Base-by-base conservation (phyloP, 768 basidiomycete genomes). In the Kwoniella newhampshirensis region DNA sequence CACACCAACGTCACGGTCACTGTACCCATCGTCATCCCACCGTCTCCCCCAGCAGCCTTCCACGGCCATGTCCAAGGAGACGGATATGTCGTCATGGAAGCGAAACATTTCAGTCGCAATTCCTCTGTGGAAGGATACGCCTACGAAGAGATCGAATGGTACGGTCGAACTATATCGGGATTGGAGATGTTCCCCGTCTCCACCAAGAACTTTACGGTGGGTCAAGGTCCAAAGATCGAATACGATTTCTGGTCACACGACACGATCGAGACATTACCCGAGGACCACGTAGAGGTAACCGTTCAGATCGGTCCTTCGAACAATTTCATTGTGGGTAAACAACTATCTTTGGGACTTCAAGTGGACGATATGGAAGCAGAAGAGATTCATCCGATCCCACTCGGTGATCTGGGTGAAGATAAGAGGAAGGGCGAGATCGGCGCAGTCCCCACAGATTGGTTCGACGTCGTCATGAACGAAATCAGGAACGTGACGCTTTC, bases 51-150 rank as follows among this genome's bases (percentile, higher is more conserved):
- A 1, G 40, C 41, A 20, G 61, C 64, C 35, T 73, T 61, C 49
- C 43, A 64, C 68, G 84, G 85, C 5, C 85, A 86, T 63, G 81
- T 87, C 32, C 85, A 87, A 62, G 83, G 81, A n/a, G 80, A 82
- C 39, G 84, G 85, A 13, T 82, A 80, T 20, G 78, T 87, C 41
- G 83, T 84, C 1, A 85, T 87, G 27, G 85, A 88, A 64, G 86
- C 85, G 35, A 82, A 80, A 1, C 86, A 87, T 69, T 78, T 81
- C 0, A 76, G 80, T 1, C 78, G 81, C 12, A 82, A 80, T 61
- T 77, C 76, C 2, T 68, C 81, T 3, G 82, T 83, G 6, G 75
- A 79, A 39, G 82, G 81, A 4, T 79, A 85, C 42, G 72, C 80
- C 3, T 87, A 85, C 84, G 80, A 79, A 11, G 81, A 84, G 46